Conservation (phyloP, 2,329 filamentous ascomycete genomes). For the Pseudogymnoascus sp. region DNA sequence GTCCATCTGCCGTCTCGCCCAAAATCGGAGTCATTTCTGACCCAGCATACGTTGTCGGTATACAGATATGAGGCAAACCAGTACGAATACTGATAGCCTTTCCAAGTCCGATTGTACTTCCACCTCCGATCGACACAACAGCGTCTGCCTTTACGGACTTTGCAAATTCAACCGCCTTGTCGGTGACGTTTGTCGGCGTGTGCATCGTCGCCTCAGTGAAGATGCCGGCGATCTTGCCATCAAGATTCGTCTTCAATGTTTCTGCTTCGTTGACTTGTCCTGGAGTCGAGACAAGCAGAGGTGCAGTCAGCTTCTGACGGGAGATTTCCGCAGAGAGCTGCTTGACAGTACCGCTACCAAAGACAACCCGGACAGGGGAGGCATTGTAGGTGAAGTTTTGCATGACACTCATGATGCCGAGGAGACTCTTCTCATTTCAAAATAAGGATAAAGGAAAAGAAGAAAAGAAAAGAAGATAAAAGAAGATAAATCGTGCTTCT, state of each 20-base stretch:
- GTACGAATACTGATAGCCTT: constrained; percentile 49
- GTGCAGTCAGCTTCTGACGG: constrained; percentile 41
- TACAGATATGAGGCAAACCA: constrained; percentile 50
- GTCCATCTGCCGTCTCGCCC: constrained; percentile 52
- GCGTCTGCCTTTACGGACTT: constrained; percentile 43
- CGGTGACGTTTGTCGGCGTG: constrained; percentile 51
- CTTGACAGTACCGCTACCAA: constrained; percentile 48
- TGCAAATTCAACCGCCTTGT: constrained; percentile 46
- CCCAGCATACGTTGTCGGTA: constrained; percentile 56
- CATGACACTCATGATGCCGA: neutral
- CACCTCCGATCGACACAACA: constrained; percentile 55
- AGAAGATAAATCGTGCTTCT: neutral
- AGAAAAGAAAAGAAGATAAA: neutral
- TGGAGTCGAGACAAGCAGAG: constrained; percentile 51
- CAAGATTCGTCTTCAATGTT: constrained; percentile 34
- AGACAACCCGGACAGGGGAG: constrained; percentile 48
- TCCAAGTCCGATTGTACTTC: constrained; percentile 56
- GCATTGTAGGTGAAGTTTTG: constrained; percentile 46
- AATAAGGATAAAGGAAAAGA: neutral
- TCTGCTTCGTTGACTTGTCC: constrained; percentile 41
- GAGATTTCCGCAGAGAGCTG: constrained; percentile 39
- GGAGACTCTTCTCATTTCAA: neutral
- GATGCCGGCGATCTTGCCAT: constrained; percentile 41
- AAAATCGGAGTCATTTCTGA: constrained; percentile 61
- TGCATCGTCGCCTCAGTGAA: constrained; percentile 57